Base-by-base conservation (phyloP, 2,329 filamentous ascomycete species). In the Byssothecium circinans region DNA sequence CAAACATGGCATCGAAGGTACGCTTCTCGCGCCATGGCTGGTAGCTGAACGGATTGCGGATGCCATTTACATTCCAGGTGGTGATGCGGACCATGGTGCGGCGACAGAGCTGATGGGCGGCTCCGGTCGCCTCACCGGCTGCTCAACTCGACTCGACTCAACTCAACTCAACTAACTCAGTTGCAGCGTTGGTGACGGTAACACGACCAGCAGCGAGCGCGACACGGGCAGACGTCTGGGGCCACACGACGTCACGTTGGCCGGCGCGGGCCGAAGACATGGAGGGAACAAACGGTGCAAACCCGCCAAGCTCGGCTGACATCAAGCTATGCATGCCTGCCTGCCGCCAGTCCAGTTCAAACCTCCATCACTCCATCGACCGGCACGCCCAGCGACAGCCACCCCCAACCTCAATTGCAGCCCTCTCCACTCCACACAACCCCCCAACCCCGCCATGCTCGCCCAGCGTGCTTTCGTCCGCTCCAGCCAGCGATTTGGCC, bases 41-140 rank as follows among this genome's bases (percentile, higher is more conserved):
- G 59, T 79, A 79, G 34, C 73, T 71, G 63, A 79, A 78, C n/a
- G 77, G 77, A 54, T 79, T 79, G 52, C 77, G 75, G 48, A 79
- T 78, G 63, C 77, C 77, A 53, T 79, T 79, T 62, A 79, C 77
- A 63, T 79, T 79, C 77, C 75, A 77, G 42, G 65, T 67, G 30
- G 89, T 94, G 60, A 96, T 89, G 52, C 90, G 85, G 55, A 95
- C 76, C 87, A 91, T 91, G 17, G 62, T 79, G 37, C 36, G 35
- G 17, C 23, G 10, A 8, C 25, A 18, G 23, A 19, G 18, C 39
- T 19, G 34, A 18, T 10, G 27, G 37, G n/a, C n/a, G n/a, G n/a
- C n/a, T n/a, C n/a, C n/a, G n/a, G n/a, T n/a, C n/a, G n/a, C n/a
- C n/a, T n/a, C n/a, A n/a, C n/a, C n/a, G n/a, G n/a, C n/a, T n/a